phyloP scores from a whole-genome alignment of 208 protist species.

The Phytomonas sp. region DNA sequence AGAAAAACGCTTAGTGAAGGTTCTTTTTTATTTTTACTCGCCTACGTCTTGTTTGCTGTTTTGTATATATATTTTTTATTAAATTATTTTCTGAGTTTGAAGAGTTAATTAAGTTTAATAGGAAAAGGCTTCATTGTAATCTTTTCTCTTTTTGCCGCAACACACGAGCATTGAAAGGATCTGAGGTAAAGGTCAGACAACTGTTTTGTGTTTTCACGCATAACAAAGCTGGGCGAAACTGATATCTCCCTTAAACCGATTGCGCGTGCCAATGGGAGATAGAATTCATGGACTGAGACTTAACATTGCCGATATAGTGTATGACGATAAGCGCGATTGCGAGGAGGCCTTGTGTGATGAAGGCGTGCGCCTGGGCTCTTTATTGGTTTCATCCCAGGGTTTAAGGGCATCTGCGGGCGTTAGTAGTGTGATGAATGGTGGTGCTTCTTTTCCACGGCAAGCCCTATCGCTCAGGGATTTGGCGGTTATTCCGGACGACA shows the following conservation, averaged over 20 bases:
- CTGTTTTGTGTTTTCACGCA: background rate
- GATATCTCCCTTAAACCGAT: background rate
- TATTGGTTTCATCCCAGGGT: slow-evolving; percentile 70
- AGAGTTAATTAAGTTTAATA: background rate
- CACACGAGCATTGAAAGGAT: background rate
- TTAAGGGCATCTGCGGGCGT: slow-evolving; percentile 38
- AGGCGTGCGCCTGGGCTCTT: slow-evolving; percentile 56
- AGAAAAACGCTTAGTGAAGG: background rate
- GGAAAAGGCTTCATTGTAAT: background rate
- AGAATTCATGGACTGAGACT: slow-evolving; percentile 44
- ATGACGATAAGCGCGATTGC: slow-evolving; percentile 24
- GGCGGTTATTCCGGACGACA: slow-evolving; percentile 30
- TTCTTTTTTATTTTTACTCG: background rate
- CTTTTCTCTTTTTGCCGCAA: slow-evolving; percentile 7
- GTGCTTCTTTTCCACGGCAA: background rate
- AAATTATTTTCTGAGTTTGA: background rate
- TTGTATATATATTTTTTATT: slow-evolving; percentile 11
- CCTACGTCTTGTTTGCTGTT: slow-evolving; percentile 3
- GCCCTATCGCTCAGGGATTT: slow-evolving; percentile 75
- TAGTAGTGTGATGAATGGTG: slow-evolving; percentile 20
- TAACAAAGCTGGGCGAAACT: background rate
- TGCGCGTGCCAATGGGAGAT: background rate
- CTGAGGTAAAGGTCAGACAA: background rate
- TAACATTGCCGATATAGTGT: slow-evolving; percentile 62
- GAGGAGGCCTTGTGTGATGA: slow-evolving; percentile 33